phyloP scores from a whole-genome alignment of 345 rosid genomes.

The Stellera chamaejasme region DNA sequence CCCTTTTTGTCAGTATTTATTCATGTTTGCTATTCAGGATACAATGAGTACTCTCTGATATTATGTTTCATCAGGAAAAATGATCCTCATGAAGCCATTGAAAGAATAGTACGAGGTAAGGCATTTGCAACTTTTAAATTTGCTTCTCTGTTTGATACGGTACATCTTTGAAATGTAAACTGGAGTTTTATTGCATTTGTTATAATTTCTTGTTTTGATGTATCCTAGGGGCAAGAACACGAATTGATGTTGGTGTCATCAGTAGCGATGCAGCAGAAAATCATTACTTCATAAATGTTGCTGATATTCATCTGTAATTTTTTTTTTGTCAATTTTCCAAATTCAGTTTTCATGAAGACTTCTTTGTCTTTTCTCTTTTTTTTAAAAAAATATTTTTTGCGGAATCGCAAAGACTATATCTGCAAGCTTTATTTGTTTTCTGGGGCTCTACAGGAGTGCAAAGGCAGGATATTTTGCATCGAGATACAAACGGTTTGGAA shows the following conservation, averaged over 20 bases:
- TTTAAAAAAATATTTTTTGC: too few relatives aligned
- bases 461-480: constrained; percentile 94
- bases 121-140: not conserved
- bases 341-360: constrained; percentile 4
- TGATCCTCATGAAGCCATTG: constrained; percentile 78
- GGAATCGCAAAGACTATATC: not conserved
- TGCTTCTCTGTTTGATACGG: not conserved
- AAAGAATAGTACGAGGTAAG: constrained; percentile 73
- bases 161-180: constrained; percentile 1
- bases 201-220: constrained; percentile 12
- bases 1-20: constrained; percentile 10
- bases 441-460: constrained; percentile 66
- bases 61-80: constrained; percentile 50
- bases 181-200: constrained; percentile 2
- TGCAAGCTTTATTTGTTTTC: constrained; percentile 12
- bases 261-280: constrained; percentile 37
- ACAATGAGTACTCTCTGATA: constrained; percentile 3
- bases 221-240: constrained; percentile 60
- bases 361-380: too few relatives aligned
- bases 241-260: constrained; percentile 70
- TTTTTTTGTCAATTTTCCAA: constrained; percentile 16
- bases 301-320: constrained; percentile 94
- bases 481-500: constrained; percentile 81
- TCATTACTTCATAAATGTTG: constrained; percentile 87
- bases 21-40: constrained; percentile 3